phyloP scores from a whole-genome alignment of 2,329 filamentous ascomycete species.

The Alternaria solani region DNA sequence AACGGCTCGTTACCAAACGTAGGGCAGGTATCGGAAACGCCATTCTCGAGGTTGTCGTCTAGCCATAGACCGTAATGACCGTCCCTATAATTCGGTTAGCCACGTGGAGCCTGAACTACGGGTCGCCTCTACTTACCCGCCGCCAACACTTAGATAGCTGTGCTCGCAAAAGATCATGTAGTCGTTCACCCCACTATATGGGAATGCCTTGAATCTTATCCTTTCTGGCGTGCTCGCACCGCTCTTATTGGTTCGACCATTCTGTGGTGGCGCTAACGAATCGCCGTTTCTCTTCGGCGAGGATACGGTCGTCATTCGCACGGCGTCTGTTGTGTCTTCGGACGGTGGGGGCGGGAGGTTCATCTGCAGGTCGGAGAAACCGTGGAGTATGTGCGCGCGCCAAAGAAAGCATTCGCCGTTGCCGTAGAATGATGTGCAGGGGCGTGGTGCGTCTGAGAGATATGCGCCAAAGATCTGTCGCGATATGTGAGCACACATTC shows the following conservation, averaged over 20 bases:
- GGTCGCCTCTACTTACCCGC: slow-evolving; percentile 61
- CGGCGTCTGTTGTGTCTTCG: slow-evolving; percentile 68
- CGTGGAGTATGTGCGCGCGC: slow-evolving; percentile 73
- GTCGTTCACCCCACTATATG: slow-evolving; percentile 94
- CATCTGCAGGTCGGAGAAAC: slow-evolving; percentile 55
- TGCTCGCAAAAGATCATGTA: slow-evolving; percentile 95
- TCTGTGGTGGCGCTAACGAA: slow-evolving; percentile 39
- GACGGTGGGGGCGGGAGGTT: slow-evolving; percentile 74
- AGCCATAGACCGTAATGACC: slow-evolving; percentile 95
- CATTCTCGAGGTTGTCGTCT: slow-evolving; percentile 82
- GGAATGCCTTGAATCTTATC: slow-evolving; percentile 96
- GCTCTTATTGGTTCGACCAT: slow-evolving; percentile 36
- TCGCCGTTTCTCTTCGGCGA: slow-evolving; percentile 28
- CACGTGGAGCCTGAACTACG: neutral
- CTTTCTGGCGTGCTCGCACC: slow-evolving; percentile 70
- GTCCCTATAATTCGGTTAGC: slow-evolving; percentile 58
- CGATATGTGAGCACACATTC: slow-evolving; percentile 12
- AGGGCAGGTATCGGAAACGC: slow-evolving; percentile 81
- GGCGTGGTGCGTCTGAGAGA: slow-evolving; percentile 86
- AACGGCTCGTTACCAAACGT: slow-evolving; percentile 96
- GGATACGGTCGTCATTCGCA: slow-evolving; percentile 67
- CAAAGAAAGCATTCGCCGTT: slow-evolving; percentile 96
- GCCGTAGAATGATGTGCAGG: slow-evolving; percentile 85
- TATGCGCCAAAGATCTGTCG: slow-evolving; percentile 85
- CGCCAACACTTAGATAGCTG: slow-evolving; percentile 84